Percentiles rank a stretch among this genome's conserved stretches.
Conservation (phyloP, 352 stramenopile genomes). For the Thraustochytrium sp. region DNA sequence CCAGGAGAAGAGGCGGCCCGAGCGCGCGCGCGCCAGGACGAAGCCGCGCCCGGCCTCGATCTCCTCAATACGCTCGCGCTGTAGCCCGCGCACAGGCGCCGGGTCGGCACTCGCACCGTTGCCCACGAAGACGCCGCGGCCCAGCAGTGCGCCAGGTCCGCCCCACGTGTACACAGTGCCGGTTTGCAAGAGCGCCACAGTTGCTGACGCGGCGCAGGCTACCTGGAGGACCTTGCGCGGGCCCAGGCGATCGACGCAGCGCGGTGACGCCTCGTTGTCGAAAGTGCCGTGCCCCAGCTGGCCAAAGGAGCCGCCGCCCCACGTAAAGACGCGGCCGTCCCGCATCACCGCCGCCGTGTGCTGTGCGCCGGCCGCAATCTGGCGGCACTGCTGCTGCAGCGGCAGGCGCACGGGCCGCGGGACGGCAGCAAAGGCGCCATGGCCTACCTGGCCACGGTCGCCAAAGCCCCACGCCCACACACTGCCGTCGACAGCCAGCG, state of each 20-base stretch:
- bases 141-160: neutral
- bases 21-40: neutral
- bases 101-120: neutral
- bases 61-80: neutral
- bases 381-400: neutral
- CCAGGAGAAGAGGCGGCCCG: constrained; percentile 46
- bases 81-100: neutral
- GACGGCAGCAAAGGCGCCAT: neutral
- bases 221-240: neutral
- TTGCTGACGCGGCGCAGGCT: neutral
- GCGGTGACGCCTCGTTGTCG: constrained; percentile 17
- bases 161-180: constrained; percentile 5
- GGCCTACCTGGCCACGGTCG: constrained; percentile 42
- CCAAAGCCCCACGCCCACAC: constrained; percentile 46
- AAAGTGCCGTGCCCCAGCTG: constrained; percentile 42
- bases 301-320: constrained; percentile 28
- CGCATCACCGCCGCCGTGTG: constrained; percentile 22
- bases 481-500: neutral
- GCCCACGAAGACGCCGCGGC: neutral
- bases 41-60: neutral
- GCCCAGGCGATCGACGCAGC: neutral
- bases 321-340: constrained; percentile 36
- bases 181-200: neutral
- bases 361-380: constrained; percentile 42
- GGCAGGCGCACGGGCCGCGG: neutral